Percentiles rank a stretch among this genome's conserved stretches.
These are phyloP conservation scores for Mycothermus thermophilus DNA, from an alignment of 495 filamentous ascomycete genomes.

Conservation along the genomic window DNA sequence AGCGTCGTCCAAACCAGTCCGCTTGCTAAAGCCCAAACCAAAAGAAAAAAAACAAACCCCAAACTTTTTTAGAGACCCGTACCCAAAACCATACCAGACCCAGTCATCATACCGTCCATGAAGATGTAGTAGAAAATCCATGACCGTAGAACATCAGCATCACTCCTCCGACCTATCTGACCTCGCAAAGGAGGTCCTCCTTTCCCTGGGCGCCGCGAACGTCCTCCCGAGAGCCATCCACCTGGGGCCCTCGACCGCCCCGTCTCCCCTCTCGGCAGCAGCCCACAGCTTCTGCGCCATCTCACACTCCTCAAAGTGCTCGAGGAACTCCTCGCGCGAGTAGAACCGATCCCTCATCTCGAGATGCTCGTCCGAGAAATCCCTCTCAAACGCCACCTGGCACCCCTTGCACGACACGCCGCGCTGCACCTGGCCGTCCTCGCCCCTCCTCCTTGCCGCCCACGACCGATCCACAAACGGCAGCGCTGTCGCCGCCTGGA, in stretches of 20 bases:
- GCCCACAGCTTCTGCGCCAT: conserved; percentile 1
- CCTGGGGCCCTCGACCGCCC: not conserved
- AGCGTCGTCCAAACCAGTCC: not conserved
- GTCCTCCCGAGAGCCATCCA: conserved; percentile 3
- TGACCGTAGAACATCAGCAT: no score
- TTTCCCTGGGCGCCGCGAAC: not conserved
- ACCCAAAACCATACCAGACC: not conserved
- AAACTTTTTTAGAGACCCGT: not conserved
- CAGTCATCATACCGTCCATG: no score
- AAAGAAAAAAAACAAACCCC: not conserved
- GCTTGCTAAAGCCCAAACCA: not conserved
- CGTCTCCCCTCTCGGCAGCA: not conserved
- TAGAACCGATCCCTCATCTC: conserved; percentile 2
- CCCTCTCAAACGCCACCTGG: conserved; percentile 1
- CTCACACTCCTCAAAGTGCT: conserved; percentile 2
- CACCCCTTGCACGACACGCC: conserved; percentile 6
- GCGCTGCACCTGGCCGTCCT: not conserved
- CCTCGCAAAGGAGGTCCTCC: not conserved
- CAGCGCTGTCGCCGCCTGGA: conserved; percentile 5
- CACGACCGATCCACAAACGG: conserved; percentile 1
- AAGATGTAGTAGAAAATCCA: no score
- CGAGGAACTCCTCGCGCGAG: not conserved
- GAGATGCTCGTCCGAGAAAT: conserved; percentile 4
- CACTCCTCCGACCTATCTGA: not conserved
- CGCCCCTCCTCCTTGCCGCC: no score